Base-by-base conservation (phyloP, 257 asterid species). In the Petunia secreta region DNA sequence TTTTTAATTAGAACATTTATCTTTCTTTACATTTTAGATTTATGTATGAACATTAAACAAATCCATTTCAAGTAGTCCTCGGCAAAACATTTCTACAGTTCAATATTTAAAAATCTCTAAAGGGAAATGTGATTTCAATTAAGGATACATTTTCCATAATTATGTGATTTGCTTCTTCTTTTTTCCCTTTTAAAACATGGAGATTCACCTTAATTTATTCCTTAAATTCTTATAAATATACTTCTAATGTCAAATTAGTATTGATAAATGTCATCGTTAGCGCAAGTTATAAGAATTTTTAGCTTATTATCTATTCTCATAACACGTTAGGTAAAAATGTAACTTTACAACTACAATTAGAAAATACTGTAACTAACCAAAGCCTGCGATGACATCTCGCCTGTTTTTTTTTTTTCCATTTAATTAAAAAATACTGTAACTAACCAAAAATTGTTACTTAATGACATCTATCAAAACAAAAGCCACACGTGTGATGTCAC, bases 401-500 rank as follows among this genome's bases (percentile, higher is more conserved):
- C n/a, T n/a, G n/a, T n/a, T 25, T 25, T 25, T 25, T 25, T 0
- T 25, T 25, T 25, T 25, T 25, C 25, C 25, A 25, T 25, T 25
- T 25, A 44, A 8, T 43, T 41, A 55, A 39, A 16, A 16, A 67
- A 67, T 39, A 65, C 43, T 38, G 55, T 9, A 25, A 41, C 37
- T 43, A 43, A 38, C 3, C 43, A 68, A 25, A 25, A 25, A 25
- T 25, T 0, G 25, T 25, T 25, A 25, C 25, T 25, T 25, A 25
- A 69, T 46, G 41, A 69, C 25, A 16, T 25, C 5, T 8, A 46
- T 25, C 54, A 2, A 3, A 4, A 71, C 4, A 13, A 25, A 80
- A 41, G 63, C n/a, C 82, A 68, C 74, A 63, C 63, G 44, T 82
- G 43, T 67, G 9, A 38, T 7, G 15, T 16, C 25, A 52, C 54